Evolutionary conservation across 768 basidiomycete genomes (phyloP).

Genomic region (Psilocybe cyanescens): DNA sequence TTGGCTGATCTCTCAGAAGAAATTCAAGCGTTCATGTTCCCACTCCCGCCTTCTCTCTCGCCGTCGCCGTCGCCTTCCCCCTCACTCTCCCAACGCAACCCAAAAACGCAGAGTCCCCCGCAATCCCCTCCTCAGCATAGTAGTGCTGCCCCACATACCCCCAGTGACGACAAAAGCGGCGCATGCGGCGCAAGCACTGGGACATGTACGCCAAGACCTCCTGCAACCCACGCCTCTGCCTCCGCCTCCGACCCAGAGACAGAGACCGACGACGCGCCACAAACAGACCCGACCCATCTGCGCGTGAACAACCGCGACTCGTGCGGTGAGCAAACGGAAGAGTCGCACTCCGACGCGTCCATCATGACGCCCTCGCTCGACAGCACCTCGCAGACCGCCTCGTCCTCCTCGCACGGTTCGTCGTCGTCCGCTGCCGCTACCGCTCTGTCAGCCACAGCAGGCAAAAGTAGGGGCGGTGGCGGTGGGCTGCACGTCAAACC

Average conservation of each 20-base stretch:
- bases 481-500: slow-evolving; percentile 13
- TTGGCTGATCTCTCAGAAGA: background rate
- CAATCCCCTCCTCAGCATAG: background rate
- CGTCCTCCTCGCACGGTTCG: background rate
- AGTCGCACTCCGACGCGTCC: background rate
- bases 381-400: background rate
- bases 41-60: slow-evolving; percentile 8
- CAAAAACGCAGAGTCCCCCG: background rate
- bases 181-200: background rate
- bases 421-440: background rate
- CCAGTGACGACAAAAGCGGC: background rate
- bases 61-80: too few species aligned
- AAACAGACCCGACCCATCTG: background rate
- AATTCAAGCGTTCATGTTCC: slow-evolving; percentile 9
- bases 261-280: background rate
- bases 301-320: background rate
- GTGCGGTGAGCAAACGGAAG: background rate
- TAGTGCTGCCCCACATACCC: too few species aligned
- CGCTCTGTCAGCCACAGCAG: background rate
- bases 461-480: too few species aligned
- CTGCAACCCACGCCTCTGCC: background rate
- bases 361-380: slow-evolving; percentile 1
- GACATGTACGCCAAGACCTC: background rate
- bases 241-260: background rate
- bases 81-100: background rate